Evolutionary conservation across 768 basidiomycete genomes (phyloP).

Genomic region (Xanthoconium stramineum): DNA sequence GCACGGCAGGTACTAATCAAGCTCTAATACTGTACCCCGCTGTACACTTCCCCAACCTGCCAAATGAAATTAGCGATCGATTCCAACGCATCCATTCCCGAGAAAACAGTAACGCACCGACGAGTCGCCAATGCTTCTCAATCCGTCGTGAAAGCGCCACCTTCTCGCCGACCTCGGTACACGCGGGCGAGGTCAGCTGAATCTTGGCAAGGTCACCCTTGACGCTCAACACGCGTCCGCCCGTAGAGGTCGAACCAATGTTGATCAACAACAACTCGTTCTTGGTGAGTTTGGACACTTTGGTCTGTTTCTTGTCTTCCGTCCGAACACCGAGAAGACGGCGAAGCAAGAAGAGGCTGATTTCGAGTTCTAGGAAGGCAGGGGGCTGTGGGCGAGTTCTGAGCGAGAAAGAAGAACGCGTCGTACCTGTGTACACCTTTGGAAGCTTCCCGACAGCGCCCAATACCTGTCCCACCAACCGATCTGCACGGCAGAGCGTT

Average conservation of each 20-base stretch:
- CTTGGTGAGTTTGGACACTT: conserved; percentile 87
- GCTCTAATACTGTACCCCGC: conserved; percentile 77
- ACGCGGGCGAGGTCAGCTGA: conserved; percentile 89
- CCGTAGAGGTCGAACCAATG: conserved; percentile 96
- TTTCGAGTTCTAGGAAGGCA: conserved; percentile 68
- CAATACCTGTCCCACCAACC: conserved; percentile 94
- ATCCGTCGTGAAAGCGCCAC: conserved; percentile 92
- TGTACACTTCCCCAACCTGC: conserved; percentile 77
- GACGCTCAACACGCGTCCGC: conserved; percentile 90
- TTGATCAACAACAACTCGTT: conserved; percentile 94
- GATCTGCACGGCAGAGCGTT: conserved; percentile 94
- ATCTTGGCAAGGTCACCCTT: conserved; percentile 96
- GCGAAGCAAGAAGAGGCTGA: conserved; percentile 91
- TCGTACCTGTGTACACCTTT: conserved; percentile 80
- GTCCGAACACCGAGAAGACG: conserved; percentile 97
- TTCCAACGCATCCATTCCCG: not conserved
- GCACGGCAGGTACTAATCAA: conserved; percentile 43
- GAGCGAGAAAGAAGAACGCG: not conserved
- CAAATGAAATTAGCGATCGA: not conserved
- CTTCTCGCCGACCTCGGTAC: conserved; percentile 97
- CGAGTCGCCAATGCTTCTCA: conserved; percentile 97
- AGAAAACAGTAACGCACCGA: conserved; percentile 55
- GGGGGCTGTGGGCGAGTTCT: too few species aligned
- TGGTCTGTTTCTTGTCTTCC: conserved; percentile 98
- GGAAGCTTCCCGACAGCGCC: conserved; percentile 94